A percentile compares a stretch with the other conserved stretches of the same genome.
These are phyloP conservation scores for Chaetomiaceae sp. DNA, from an alignment of 2,329 filamentous ascomycete species.

Conservation along the genomic window DNA sequence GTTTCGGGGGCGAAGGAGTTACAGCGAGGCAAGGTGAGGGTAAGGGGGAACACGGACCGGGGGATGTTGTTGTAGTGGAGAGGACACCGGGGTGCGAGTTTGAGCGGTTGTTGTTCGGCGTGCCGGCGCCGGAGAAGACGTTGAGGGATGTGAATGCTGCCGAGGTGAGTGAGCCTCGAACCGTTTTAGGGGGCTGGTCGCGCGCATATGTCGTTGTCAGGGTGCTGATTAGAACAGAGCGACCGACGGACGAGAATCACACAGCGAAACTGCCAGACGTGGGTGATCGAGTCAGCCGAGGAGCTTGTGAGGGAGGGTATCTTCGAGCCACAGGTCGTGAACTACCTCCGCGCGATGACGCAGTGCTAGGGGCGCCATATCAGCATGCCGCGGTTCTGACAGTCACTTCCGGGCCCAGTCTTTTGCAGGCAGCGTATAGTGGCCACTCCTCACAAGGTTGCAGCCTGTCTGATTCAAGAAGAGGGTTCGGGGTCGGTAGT, in stretches of 20 bases:
- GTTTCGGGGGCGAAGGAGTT: no score
- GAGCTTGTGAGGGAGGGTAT: slow-evolving; percentile 9
- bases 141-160: slow-evolving; percentile 3
- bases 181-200: not conserved
- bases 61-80: slow-evolving; percentile 1
- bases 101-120: slow-evolving; percentile 8
- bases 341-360: slow-evolving; percentile 7
- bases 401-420: no score
- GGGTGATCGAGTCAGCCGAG: slow-evolving; percentile 12
- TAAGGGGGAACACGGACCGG: not conserved
- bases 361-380: not conserved
- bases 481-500: no score
- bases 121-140: slow-evolving; percentile 13
- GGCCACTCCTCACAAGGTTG: no score
- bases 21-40: not conserved
- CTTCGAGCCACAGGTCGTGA: slow-evolving; percentile 7
- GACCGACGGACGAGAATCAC: slow-evolving; percentile 5
- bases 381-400: no score
- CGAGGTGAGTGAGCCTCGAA: not conserved
- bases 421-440: not conserved
- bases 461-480: no score
- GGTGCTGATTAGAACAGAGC: not conserved
- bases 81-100: slow-evolving; percentile 6
- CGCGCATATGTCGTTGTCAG: not conserved
- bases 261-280: slow-evolving; percentile 17